These are phyloP conservation scores for Pythium periplocum DNA, from an alignment of 352 stramenopile genomes.

Conservation along the genomic window DNA sequence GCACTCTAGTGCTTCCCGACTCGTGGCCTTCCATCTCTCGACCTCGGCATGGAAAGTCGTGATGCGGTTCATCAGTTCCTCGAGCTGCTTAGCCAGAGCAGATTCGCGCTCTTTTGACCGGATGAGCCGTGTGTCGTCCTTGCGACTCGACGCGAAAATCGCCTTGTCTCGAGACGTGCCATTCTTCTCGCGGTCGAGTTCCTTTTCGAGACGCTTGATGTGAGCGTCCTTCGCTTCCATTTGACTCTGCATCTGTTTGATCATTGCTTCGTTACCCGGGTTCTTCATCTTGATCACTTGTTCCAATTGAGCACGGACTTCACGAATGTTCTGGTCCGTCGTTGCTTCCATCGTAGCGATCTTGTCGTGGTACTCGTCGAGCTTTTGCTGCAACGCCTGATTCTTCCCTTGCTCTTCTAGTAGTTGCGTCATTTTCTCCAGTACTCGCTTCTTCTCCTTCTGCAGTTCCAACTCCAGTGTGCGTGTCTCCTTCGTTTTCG, in stretches of 20 bases:
- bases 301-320: neutral
- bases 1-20: conserved; percentile 30
- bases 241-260: too few relatives aligned
- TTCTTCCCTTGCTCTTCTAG: conserved; percentile 62
- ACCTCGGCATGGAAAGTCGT: conserved; percentile 42
- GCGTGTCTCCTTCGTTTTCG: conserved; percentile 7
- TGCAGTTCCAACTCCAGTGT: conserved; percentile 45
- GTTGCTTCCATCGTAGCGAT: conserved; percentile 25
- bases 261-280: too few relatives aligned
- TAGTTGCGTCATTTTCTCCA: conserved; percentile 65
- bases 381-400: conserved; percentile 40
- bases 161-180: too few relatives aligned
- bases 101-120: conserved; percentile 16
- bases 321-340: conserved; percentile 11
- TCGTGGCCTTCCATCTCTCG: conserved; percentile 47
- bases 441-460: conserved; percentile 61
- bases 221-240: too few relatives aligned
- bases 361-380: conserved; percentile 33
- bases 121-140: too few relatives aligned
- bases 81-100: conserved; percentile 25
- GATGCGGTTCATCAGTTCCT: conserved; percentile 34
- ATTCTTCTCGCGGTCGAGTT: too few relatives aligned
- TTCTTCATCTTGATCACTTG: too few relatives aligned
- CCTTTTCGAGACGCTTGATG: too few relatives aligned
- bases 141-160: too few relatives aligned